Evolutionary conservation across 176 grass and related monocot species (phyloP), one percentile per base, ranked within the genome.

Genomic region (Hordeum marinum): DNA sequence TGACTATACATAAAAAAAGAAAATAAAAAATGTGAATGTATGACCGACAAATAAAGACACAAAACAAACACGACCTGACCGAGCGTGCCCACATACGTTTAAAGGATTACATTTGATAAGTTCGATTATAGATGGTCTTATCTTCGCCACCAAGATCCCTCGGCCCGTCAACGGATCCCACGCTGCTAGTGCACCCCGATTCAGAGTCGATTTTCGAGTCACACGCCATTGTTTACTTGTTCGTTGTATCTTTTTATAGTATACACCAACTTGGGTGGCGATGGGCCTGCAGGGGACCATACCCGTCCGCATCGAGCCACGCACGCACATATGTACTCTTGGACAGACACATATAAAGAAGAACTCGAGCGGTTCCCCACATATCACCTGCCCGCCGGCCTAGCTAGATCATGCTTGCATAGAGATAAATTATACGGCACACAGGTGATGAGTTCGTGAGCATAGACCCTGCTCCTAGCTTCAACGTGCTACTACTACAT

Each of bases 301-400:
- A 46, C 41, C 70, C 40, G 40, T 73, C 70, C 2, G 23, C 70
- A 73, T 46, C 70, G 70, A 73, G 70, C 69, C 69, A 73, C 70
- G 70, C 70, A 73, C 70, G 12, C 52, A 55, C 52, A 21, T 21
- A 55, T 55, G 52, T 55, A 55, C 52, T 21, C 7, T 8, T 55
- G 7, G 18, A 7, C 18, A 21, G 20, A 55, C 52, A 55, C 17
- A 0, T 0, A 14, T 25, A 26, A 69, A 45, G 6, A 15, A 72
- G 26, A 26, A 25, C 69, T 3, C 40, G n/a, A 72, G 69, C 40
- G 69, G 40, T 72, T 72, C 69, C 40, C 69, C 69, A 72, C 40
- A 26, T 72, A 72, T 72, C 40, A 72, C 69, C 69, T 7, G 70
- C 68, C 39, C 39, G 40, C 39, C 68, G 23, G 2, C 68, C 39